Conservation (phyloP, 805 yeast genomes). For the Saturnispora sekii region DNA sequence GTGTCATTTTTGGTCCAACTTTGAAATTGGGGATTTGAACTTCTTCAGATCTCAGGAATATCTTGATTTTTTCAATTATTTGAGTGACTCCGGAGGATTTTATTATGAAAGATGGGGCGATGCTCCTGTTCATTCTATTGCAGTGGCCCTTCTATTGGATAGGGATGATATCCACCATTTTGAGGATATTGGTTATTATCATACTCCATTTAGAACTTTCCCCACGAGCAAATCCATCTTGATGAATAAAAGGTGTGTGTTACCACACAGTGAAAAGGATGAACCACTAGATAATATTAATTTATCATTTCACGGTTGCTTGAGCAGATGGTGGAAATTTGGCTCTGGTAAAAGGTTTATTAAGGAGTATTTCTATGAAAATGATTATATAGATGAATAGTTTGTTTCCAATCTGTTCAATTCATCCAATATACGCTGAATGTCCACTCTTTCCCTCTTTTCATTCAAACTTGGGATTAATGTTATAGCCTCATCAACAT, state of each 20-base stretch:
- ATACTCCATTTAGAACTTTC: constrained; percentile 57
- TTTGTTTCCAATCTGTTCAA: constrained; percentile 54
- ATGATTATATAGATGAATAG: constrained; percentile 23
- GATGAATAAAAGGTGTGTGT: constrained; percentile 45
- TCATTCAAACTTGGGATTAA: constrained; percentile 77
- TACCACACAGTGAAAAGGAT: constrained; percentile 29
- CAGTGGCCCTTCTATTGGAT: constrained; percentile 48
- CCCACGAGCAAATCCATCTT: constrained; percentile 44
- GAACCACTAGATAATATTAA: constrained; percentile 26
- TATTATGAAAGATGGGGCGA: constrained; percentile 93
- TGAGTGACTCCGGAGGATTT: constrained; percentile 66
- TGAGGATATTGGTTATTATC: constrained; percentile 74
- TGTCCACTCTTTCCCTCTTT: constrained; percentile 77
- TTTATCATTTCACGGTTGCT: constrained; percentile 45
- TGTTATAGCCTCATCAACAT: constrained; percentile 92
- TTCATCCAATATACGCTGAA: constrained; percentile 82
- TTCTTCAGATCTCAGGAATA: constrained; percentile 64
- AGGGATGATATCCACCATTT: constrained; percentile 61
- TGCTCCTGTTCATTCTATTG: constrained; percentile 83
- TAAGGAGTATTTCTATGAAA: constrained; percentile 31
- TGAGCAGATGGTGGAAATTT: constrained; percentile 67
- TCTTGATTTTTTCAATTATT: constrained; percentile 46
- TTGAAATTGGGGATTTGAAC: constrained; percentile 64
- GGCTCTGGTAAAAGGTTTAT: constrained; percentile 53
- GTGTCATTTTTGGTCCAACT: constrained; percentile 85